Evolutionary conservation across 495 filamentous ascomycete genomes (phyloP).

Genomic region (Neurospora sp.): DNA sequence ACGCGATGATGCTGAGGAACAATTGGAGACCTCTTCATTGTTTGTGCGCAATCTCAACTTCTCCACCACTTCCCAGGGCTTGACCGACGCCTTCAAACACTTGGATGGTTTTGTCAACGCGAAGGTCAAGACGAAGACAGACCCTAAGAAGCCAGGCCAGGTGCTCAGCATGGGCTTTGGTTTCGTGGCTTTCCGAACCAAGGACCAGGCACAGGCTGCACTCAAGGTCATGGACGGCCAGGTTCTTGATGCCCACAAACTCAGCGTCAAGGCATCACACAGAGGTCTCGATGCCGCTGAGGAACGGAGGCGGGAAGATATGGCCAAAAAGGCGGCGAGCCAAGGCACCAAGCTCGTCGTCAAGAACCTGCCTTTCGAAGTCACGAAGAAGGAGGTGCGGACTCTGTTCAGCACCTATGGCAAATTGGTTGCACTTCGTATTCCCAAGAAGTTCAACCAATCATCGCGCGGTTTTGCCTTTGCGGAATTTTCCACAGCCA

Average conservation of each 20-base stretch:
- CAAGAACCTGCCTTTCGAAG: slow-evolving; percentile 97
- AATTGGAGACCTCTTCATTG: slow-evolving; percentile 60
- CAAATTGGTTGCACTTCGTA: slow-evolving; percentile 78
- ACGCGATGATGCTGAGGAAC: slow-evolving; percentile 40
- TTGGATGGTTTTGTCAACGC: slow-evolving; percentile 80
- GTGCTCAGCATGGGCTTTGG: slow-evolving; percentile 93
- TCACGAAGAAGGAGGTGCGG: slow-evolving; percentile 82
- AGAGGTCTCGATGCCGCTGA: slow-evolving; percentile 78
- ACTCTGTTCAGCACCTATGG: slow-evolving; percentile 81
- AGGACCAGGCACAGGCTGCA: slow-evolving; percentile 67
- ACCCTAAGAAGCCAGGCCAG: slow-evolving; percentile 74
- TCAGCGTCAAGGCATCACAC: slow-evolving; percentile 75
- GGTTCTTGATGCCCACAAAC: slow-evolving; percentile 72
- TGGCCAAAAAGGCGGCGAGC: slow-evolving; percentile 60
- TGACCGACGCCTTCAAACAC: slow-evolving; percentile 65
- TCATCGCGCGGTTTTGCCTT: slow-evolving; percentile 89
- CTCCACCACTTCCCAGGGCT: slow-evolving; percentile 62
- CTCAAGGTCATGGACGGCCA: slow-evolving; percentile 77
- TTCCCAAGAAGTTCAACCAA: slow-evolving; percentile 90
- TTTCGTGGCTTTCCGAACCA: slow-evolving; percentile 79
- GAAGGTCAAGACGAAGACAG: slow-evolving; percentile 75
- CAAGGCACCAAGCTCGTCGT: slow-evolving; percentile 87
- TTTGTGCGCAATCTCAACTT: slow-evolving; percentile 94
- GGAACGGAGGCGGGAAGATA: slow-evolving; percentile 70
- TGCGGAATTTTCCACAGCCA: slow-evolving; percentile 85